A percentile compares a stretch with the other conserved stretches of the same genome.
These are phyloP conservation scores for Neonectria magnoliae DNA, from an alignment of 2,329 filamentous ascomycete genomes.

Conservation along the genomic window DNA sequence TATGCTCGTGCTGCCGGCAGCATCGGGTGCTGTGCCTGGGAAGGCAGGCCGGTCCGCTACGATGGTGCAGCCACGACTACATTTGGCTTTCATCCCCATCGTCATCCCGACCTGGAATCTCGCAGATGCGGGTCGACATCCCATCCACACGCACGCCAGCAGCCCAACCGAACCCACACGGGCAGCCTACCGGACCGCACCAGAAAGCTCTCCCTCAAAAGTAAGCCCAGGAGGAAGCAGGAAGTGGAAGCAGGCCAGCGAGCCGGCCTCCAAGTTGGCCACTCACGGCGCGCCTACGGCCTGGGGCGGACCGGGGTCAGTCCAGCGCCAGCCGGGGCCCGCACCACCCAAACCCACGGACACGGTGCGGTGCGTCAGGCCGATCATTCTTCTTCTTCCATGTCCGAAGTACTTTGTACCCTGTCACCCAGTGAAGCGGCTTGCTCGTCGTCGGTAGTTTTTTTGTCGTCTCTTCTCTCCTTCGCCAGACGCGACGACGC, in stretches of 20 bases:
- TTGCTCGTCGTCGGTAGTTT: constrained; percentile 14
- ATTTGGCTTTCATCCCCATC: constrained; percentile 18
- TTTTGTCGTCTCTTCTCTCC: constrained; percentile 43
- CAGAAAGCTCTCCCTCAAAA: constrained; percentile 13
- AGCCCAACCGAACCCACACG: constrained; percentile 13
- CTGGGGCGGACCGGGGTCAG: constrained; percentile 33
- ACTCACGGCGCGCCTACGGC: constrained; percentile 19
- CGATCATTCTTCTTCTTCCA: constrained; percentile 39
- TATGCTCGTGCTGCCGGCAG: constrained; percentile 11
- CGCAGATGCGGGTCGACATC: constrained; percentile 13
- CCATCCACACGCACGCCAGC: constrained; percentile 14
- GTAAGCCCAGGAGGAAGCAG: constrained; percentile 13
- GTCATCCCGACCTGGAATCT: constrained; percentile 12
- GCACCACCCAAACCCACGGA: constrained; percentile 44
- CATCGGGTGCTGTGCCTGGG: constrained; percentile 18
- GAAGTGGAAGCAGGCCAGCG: constrained; percentile 14
- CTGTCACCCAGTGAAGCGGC: constrained; percentile 22
- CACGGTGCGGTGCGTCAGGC: constrained; percentile 41
- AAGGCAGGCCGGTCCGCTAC: constrained; percentile 16
- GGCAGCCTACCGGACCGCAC: constrained; percentile 7
- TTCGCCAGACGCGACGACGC: constrained; percentile 28
- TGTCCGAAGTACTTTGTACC: constrained; percentile 8
- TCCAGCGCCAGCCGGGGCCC: constrained; percentile 35
- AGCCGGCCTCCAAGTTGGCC: constrained; percentile 12
- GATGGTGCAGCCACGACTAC: constrained; percentile 14